A percentile compares a stretch with the other conserved stretches of the same genome.
phyloP scores from a whole-genome alignment of 108 stramenopile genomes.

The Cyclostephanos invisitatus region DNA sequence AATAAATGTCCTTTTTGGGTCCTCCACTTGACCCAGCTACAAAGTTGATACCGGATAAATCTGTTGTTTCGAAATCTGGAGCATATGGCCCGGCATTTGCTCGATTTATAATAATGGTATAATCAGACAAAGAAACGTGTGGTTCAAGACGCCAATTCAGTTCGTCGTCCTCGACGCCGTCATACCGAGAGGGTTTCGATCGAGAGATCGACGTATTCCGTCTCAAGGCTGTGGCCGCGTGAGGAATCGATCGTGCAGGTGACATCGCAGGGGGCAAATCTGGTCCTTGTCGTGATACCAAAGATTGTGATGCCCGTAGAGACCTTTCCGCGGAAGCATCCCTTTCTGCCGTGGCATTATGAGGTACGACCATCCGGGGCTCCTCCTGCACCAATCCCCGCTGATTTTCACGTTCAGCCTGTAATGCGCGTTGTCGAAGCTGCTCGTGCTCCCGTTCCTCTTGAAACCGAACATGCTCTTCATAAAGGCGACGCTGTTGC shows the following conservation, averaged over 20 bases:
- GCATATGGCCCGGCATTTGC: constrained; percentile 39
- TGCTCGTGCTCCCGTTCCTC: constrained; percentile 18
- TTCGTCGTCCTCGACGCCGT: constrained; percentile 47
- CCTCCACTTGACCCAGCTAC: constrained; percentile 18
- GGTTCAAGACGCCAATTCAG: constrained; percentile 53
- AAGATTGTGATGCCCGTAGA: constrained; percentile 2
- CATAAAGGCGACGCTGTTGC: constrained; percentile 26
- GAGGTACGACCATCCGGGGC: background rate
- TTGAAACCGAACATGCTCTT: constrained; percentile 18
- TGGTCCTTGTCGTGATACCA: constrained; percentile 13
- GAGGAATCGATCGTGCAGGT: constrained; percentile 5
- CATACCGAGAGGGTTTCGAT: constrained; percentile 22
- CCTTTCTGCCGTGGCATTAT: background rate
- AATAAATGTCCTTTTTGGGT: constrained; percentile 36
- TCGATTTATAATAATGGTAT: constrained; percentile 44
- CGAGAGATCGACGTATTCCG: constrained; percentile 1
- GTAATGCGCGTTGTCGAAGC: constrained; percentile 10
- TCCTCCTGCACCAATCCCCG: constrained; percentile 15
- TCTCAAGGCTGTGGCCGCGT: background rate
- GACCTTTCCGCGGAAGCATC: constrained; percentile 9
- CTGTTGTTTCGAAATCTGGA: constrained; percentile 40
- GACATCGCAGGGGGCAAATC: background rate
- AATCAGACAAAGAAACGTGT: constrained; percentile 41
- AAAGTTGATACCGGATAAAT: constrained; percentile 29
- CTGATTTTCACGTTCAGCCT: constrained; percentile 21